Percentiles rank a stretch among this genome's conserved stretches.
Evolutionary conservation across 257 asterid genomes (phyloP).

Genomic region (Scutellaria barbata): DNA sequence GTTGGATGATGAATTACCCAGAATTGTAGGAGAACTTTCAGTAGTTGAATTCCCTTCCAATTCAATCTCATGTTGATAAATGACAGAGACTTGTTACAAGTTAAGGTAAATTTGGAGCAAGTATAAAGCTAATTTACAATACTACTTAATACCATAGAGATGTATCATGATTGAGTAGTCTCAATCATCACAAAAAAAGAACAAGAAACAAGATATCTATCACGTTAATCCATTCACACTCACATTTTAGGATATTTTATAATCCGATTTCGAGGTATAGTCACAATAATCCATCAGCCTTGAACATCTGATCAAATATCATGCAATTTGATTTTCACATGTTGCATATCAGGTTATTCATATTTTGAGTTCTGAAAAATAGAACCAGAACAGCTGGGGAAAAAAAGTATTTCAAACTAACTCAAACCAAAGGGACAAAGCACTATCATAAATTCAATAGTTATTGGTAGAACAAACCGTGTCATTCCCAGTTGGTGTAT

Average conservation of each 20-base stretch:
- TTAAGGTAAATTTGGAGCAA: no score
- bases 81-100: no score
- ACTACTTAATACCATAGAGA: background rate
- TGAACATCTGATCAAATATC: no score
- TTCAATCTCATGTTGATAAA: background rate
- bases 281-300: no score
- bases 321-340: background rate
- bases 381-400: background rate
- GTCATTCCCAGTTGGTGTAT: constrained; percentile 35
- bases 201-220: background rate
- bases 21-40: no score
- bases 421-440: background rate
- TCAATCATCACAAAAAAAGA: background rate
- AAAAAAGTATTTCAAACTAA: background rate
- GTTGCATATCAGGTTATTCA: background rate
- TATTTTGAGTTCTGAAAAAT: background rate
- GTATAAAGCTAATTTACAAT: background rate
- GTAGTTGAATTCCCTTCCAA: background rate
- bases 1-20: no score
- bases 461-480: constrained; percentile 43
- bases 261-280: no score
- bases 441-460: background rate
- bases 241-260: no score
- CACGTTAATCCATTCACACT: no score
- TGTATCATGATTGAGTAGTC: background rate